Base-by-base conservation (phyloP, 495 filamentous ascomycete genomes). In the Neurospora africana region DNA sequence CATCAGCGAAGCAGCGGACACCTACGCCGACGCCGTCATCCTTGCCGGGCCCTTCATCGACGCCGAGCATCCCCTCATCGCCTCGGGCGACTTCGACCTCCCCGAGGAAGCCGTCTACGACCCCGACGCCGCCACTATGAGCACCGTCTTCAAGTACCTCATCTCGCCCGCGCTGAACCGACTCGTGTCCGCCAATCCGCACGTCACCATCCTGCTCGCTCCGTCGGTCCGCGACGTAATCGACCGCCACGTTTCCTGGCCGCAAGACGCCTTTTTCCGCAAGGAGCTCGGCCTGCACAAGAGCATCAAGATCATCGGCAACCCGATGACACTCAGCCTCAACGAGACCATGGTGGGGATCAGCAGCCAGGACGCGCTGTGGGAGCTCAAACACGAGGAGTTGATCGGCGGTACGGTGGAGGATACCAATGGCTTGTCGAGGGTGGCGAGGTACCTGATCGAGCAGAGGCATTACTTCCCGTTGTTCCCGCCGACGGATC, bases 401-500 rank as follows among this genome's bases (percentile, higher is more conserved):
- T 87, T 93, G 11, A 82, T 88, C 7, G 80, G 81, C 23, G 78
- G 80, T 17, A 86, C 86, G 43, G 86, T 86, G 0, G 78, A 79
- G 9, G 86, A 90, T 53, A 79, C 83, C 3, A 87, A 89, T 73
- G 69, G 92, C 27, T 84, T 96, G 43, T 88, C 89, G 6, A 80
- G 95, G 36, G 78, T 92, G 21, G 86, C 90, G 5, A 87, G 88
- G 58, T 89, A 93, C 75, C 79, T 99, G 37, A 86, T 98, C 71
- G 90, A 94, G 78, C 95, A 99, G 81, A 85, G 93, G 3, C 92
- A 95, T 81, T 97, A 92, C 80, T 93, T 92, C 77, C 95, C 95
- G 15, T 78, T 98, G 15, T 98, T 92, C 74, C 95, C 95, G 37
- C 90, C 94, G 0, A 84, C 86, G 33, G 88, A 89, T 44, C 86